phyloP scores from a whole-genome alignment of 768 basidiomycete species.

The Tulasnella sp. region DNA sequence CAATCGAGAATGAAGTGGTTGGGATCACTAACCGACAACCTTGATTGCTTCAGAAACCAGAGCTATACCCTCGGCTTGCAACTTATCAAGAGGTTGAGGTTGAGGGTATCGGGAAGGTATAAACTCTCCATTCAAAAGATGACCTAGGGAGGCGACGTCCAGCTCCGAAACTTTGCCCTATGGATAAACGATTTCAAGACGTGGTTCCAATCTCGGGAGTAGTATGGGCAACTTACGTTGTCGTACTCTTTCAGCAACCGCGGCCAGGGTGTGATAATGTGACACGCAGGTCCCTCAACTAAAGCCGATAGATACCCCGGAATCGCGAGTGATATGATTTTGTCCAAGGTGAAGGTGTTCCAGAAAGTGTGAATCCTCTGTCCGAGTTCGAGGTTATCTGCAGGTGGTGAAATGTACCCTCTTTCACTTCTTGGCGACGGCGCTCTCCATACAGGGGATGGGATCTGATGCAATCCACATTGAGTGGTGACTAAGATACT shows the following conservation, averaged over 20 bases:
- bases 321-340: constrained; percentile 3
- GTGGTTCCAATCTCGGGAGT: not conserved
- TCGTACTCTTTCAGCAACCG: constrained; percentile 7
- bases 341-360: constrained; percentile 9
- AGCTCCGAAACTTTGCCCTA: constrained; percentile 8
- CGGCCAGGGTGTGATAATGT: constrained; percentile 8
- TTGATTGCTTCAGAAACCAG: not conserved
- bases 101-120: not conserved
- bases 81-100: not conserved
- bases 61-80: constrained; percentile 7
- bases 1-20: no score
- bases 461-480: constrained; percentile 38
- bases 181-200: no score
- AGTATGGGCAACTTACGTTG: constrained; percentile 1
- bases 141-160: not conserved
- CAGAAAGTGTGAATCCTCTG: constrained; percentile 14
- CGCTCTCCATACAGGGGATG: constrained; percentile 7
- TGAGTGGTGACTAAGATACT: constrained; percentile 40
- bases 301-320: constrained; percentile 7
- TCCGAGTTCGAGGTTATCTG: constrained; percentile 7
- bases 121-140: constrained; percentile 1
- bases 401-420: not conserved
- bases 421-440: not conserved
- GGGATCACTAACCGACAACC: not conserved
- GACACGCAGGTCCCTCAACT: not conserved